Base-by-base conservation (phyloP, 1,139 yeast species). In the Candida gigantensis region DNA sequence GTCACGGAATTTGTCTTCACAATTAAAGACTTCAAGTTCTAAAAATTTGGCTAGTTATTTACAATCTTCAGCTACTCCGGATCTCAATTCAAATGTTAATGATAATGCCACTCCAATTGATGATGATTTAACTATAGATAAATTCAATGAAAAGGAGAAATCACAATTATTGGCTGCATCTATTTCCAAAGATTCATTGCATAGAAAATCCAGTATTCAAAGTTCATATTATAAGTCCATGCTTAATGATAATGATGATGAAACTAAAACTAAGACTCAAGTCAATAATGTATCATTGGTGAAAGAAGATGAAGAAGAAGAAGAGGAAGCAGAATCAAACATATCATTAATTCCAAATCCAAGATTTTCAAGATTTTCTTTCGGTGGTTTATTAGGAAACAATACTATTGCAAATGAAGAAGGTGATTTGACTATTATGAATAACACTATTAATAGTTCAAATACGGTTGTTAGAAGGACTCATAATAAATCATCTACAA, bases 1-100 rank as follows among this genome's bases (percentile, higher is more conserved):
- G 17, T 28, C 37, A 11, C 65, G 30, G 11, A 19, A 30, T 13
- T 24, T 35, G 40, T 27, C 44, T 38, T 20, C 30, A 30, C 21
- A 43, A 27, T 49, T 66, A 40, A 68, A 72, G 44, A 68, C 76
- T 19, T 68, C 76, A 4, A 68, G 75, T 35, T 71, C 77, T 2
- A 70, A 62, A 43, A 59, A 68, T 41, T 66, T 74, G 30, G 57
- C 75, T 3, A 54, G 61, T 21, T 61, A 43, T 33, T 39, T 45
- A 12, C 30, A 37, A 12, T n/a, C 29, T 4, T 7, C 29, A 19
- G 19, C 18, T 19, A n/a, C 16, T n/a, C n/a, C n/a, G n/a, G n/a
- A n/a, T n/a, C n/a, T n/a, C 14, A 28, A 31, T 10, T 39, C 28
- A 9, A 28, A 38, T 11, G 34, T 32, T 20, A 20, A 20, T 10